Percentiles rank a stretch among this genome's conserved stretches.
Evolutionary conservation across 805 yeast species (phyloP).

Genomic region (Ogataea nakhonphanomensis): DNA sequence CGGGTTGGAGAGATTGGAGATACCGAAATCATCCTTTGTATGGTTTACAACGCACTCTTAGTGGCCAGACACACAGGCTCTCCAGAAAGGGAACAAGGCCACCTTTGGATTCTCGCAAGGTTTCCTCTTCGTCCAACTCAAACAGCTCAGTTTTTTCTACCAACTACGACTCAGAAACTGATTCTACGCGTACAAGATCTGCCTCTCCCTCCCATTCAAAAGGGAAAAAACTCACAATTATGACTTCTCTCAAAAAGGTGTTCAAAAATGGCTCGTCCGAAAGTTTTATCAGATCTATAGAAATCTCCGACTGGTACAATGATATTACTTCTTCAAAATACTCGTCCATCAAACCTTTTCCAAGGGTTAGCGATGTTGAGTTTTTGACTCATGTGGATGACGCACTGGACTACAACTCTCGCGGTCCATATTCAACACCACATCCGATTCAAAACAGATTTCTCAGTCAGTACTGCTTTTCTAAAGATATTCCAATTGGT

Average conservation of each 20-base stretch:
- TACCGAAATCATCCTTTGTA: constrained; percentile 69
- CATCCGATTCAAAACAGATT: constrained; percentile 67
- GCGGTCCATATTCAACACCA: constrained; percentile 32
- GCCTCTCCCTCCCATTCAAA: constrained; percentile 20
- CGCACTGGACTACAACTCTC: too few relatives aligned
- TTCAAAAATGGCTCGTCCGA: constrained; percentile 10
- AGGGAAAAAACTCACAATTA: constrained; percentile 9
- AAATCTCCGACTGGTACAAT: constrained; percentile 11
- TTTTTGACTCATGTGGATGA: not conserved
- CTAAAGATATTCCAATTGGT: constrained; percentile 81
- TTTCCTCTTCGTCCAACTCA: constrained; percentile 17
- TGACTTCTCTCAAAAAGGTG: constrained; percentile 18
- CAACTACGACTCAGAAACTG: constrained; percentile 17
- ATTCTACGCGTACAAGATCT: constrained; percentile 14
- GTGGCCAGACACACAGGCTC: not conserved
- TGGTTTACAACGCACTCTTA: constrained; percentile 17
- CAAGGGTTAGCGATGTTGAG: constrained; percentile 1
- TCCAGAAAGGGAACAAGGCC: constrained; percentile 8
- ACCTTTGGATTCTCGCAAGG: not conserved
- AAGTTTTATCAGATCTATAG: not conserved
- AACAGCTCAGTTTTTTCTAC: constrained; percentile 12
- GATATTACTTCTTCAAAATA: constrained; percentile 3
- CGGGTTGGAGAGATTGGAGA: constrained; percentile 94
- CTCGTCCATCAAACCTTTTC: not conserved
- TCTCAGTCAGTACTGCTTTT: constrained; percentile 56